Conservation (phyloP, 179 eudicot genomes). For the Beta macrorhiza region DNA sequence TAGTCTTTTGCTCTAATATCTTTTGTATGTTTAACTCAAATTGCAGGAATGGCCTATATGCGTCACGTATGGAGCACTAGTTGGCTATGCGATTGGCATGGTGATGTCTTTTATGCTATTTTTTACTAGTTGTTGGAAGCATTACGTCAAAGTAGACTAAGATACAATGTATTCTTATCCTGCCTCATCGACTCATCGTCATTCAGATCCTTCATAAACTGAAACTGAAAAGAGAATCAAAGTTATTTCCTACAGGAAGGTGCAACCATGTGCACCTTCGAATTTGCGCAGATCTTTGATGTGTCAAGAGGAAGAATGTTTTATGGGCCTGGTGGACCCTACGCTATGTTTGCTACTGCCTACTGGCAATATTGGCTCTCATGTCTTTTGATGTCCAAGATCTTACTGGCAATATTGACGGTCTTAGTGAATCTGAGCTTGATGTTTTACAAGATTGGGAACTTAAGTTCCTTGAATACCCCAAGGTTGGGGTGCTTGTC, state of each 20-base stretch:
- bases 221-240: too few relatives aligned
- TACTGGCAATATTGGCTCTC: constrained; percentile 71
- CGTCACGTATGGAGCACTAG: constrained; percentile 76
- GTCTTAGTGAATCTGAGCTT: constrained; percentile 58
- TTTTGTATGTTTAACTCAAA: not conserved
- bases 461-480: constrained; percentile 71
- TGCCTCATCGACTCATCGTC: not conserved
- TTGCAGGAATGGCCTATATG: constrained; percentile 94
- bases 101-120: constrained; percentile 46
- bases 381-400: constrained; percentile 77
- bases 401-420: constrained; percentile 63
- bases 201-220: not conserved
- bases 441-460: constrained; percentile 79
- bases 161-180: not conserved
- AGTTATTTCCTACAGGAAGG: too few relatives aligned
- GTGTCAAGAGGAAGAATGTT: constrained; percentile 58
- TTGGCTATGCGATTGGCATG: constrained; percentile 65
- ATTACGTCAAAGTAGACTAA: constrained; percentile 55
- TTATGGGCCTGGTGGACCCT: constrained; percentile 83
- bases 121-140: constrained; percentile 25
- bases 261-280: too few relatives aligned
- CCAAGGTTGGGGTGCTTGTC: constrained; percentile 61
- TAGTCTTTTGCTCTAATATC: not conserved
- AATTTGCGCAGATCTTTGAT: constrained; percentile 36
- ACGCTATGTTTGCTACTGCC: constrained; percentile 73